Conservation (phyloP, 768 basidiomycete species). For the Rhodocollybia butyracea region DNA sequence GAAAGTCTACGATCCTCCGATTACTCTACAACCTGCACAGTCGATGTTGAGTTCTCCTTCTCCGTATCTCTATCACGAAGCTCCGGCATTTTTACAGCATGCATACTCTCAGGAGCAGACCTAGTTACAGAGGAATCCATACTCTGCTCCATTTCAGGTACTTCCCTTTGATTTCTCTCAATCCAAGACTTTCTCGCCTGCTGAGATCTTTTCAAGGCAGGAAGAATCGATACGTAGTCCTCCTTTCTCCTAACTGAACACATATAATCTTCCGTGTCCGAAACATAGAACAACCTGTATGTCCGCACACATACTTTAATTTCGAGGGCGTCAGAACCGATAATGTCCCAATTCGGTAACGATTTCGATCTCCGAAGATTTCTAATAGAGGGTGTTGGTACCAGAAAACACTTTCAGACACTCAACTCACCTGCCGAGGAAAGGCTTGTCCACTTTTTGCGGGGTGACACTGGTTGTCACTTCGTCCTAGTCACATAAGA, state of each 20-base stretch:
- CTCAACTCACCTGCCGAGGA: conserved; percentile 58
- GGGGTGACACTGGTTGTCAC: conserved; percentile 51
- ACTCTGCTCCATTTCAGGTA: neutral
- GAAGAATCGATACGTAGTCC: conserved; percentile 33
- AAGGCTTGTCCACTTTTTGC: conserved; percentile 51
- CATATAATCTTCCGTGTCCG: conserved; percentile 62
- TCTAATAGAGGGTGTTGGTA: conserved; percentile 21
- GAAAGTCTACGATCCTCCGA: too few relatives aligned
- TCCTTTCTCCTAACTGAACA: conserved; percentile 41
- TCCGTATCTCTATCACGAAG: too few relatives aligned
- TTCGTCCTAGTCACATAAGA: conserved; percentile 41
- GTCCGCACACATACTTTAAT: conserved; percentile 84
- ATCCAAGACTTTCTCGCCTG: conserved; percentile 35
- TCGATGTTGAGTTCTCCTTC: too few relatives aligned
- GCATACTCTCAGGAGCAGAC: neutral
- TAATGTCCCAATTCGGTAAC: conserved; percentile 38
- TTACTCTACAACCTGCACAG: too few relatives aligned
- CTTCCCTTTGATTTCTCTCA: conserved; percentile 11
- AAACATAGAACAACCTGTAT: conserved; percentile 78
- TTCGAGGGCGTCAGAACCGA: conserved; percentile 62
- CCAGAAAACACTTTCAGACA: neutral
- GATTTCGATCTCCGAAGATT: conserved; percentile 31
- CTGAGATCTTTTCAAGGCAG: conserved; percentile 29
- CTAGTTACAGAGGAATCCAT: neutral
- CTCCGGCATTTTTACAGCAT: neutral